Base-by-base conservation (phyloP, 768 basidiomycete genomes). In the Pleurotus sapidus region DNA sequence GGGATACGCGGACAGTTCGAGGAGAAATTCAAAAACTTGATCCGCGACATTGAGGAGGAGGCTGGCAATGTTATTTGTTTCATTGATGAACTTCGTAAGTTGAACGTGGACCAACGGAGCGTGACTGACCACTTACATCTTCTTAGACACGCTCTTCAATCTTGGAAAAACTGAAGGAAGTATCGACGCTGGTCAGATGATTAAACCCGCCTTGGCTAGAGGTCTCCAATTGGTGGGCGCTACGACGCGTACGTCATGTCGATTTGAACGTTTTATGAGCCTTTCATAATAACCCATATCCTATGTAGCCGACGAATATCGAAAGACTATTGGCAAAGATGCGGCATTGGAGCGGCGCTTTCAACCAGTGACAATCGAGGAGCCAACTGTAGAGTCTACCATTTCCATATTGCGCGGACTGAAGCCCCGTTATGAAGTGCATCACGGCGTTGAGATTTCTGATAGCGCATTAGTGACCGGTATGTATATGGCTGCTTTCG, bases 1-100 rank as follows among this genome's bases (percentile, higher is more conserved):
- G 93, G 93, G 0, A 89, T 96, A 53, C 85, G 94, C 42, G 94
- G 94, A 1, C 91, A 94, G 63, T 95, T 95, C 54, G 94, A 97
- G 63, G 92, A 93, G 69, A 93, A 93, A 63, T 95, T 95, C 80
- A 95, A 95, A 68, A 88, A 86, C 0, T 76, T 97, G 1, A 75
- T 96, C n/a, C 82, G 82, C 24, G 94, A 97, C 65, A 95, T 97
- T 57, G 93, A 95, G 67, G 90, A 86, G 11, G 89, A 93, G 75
- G 79, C 81, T 3, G 87, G 89, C 17, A 84, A 88, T 45, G 86
- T 93, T 6, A 95, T 95, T 38, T 93, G 91, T 66, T 96, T 96
- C 72, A 95, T 96, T 54, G 94, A 95, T 63, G 93, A 96, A 84
- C 86, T 96, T 53, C 94, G 89, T 91, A 64, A 73, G 90, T 86